These are phyloP conservation scores for Phaseolus coccineus DNA, from an alignment of 331 rosid species.

Conservation along the genomic window DNA sequence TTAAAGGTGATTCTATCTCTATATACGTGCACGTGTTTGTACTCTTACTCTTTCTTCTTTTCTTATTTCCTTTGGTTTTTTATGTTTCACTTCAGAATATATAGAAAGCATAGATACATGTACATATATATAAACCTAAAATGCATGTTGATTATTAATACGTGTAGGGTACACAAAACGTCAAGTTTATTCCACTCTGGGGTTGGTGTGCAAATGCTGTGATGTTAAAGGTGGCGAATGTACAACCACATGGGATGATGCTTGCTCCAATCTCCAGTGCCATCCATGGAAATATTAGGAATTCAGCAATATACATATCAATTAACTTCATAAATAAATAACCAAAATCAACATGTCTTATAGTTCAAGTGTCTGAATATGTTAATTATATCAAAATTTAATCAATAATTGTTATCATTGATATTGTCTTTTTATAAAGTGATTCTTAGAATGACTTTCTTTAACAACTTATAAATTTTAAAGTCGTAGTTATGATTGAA, in stretches of 20 bases:
- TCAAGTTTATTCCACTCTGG: conserved; percentile 41
- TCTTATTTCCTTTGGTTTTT: not conserved
- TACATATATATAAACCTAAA: not conserved
- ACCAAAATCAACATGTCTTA: not conserved
- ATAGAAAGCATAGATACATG: not conserved
- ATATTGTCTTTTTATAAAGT: not conserved
- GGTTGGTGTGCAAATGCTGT: conserved; percentile 59
- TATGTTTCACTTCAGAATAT: not conserved
- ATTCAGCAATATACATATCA: not conserved
- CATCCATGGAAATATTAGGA: conserved; percentile 55
- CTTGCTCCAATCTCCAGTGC: conserved; percentile 57
- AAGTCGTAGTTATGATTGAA: not conserved
- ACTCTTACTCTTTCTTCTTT: not conserved
- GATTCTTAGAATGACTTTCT: not conserved
- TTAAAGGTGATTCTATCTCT: conserved; percentile 3
- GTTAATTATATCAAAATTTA: not conserved
- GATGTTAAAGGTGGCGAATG: conserved; percentile 52
- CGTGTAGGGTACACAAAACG: conserved; percentile 36
- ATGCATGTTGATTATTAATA: not conserved
- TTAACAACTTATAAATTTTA: not conserved
- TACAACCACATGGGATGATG: conserved; percentile 46
- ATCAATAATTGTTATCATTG: not conserved
- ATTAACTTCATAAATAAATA: not conserved
- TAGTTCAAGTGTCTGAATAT: not conserved
- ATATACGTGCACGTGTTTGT: not conserved